These are phyloP conservation scores for Incumbomyces lentus DNA, from an alignment of 2,329 filamentous ascomycete species.

Conservation along the genomic window DNA sequence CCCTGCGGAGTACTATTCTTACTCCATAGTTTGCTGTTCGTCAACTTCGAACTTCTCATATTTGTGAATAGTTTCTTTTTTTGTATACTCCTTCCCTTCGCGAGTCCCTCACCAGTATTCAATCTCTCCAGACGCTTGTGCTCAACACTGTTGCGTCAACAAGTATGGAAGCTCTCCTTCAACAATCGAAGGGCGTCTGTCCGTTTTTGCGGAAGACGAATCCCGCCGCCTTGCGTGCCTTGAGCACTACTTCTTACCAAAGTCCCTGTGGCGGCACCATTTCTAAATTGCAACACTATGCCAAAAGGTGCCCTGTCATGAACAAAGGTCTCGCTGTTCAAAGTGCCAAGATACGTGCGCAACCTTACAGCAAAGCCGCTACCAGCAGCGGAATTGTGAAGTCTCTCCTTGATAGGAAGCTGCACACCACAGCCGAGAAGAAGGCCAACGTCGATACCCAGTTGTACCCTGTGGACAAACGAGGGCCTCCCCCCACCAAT, in stretches of 20 bases:
- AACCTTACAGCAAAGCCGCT: constrained; percentile 22
- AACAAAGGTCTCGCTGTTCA: constrained; percentile 92
- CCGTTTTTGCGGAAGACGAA: constrained; percentile 94
- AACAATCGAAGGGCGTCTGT: constrained; percentile 93
- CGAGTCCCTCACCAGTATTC: too few species aligned
- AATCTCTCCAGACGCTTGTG: too few species aligned
- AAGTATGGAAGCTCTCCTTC: constrained; percentile 82
- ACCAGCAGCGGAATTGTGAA: constrained; percentile 27
- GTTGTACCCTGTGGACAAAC: constrained; percentile 39
- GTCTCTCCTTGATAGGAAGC: constrained; percentile 34
- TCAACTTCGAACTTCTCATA: too few species aligned
- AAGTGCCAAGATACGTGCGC: constrained; percentile 32
- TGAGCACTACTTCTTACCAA: constrained; percentile 59
- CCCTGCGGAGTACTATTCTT: too few species aligned
- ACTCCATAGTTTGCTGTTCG: too few species aligned
- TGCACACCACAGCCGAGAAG: constrained; percentile 71
- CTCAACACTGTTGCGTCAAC: neutral
- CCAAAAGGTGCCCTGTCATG: constrained; percentile 95
- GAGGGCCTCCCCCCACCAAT: neutral
- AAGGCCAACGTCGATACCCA: constrained; percentile 65
- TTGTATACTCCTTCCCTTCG: too few species aligned
- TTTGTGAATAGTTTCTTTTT: too few species aligned
- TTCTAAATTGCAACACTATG: constrained; percentile 91
- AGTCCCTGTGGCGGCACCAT: constrained; percentile 79
- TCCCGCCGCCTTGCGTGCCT: constrained; percentile 77